A percentile compares a stretch with the other conserved stretches of the same genome.
These are phyloP conservation scores for Microsporum canis DNA, from an alignment of 2,329 filamentous ascomycete species.

Conservation along the genomic window DNA sequence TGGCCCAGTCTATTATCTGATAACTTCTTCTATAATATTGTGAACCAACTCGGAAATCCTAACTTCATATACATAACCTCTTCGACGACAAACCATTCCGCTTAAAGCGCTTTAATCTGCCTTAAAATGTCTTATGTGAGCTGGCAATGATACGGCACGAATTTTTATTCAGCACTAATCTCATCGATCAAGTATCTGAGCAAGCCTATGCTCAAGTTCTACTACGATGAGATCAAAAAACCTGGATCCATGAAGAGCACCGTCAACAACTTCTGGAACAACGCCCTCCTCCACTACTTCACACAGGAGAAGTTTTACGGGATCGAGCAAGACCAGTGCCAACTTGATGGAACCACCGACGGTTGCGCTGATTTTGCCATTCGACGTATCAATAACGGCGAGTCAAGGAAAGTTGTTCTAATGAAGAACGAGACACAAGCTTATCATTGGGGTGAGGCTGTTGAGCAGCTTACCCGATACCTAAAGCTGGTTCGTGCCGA, in stretches of 20 bases:
- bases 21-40: too few relatives aligned
- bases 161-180: too few relatives aligned
- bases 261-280: slow-evolving; percentile 8
- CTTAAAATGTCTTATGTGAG: too few relatives aligned
- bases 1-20: too few relatives aligned
- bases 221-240: slow-evolving; percentile 8
- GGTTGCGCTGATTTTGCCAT: slow-evolving; percentile 1
- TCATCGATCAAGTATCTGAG: slow-evolving; percentile 2
- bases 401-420: slow-evolving; percentile 5
- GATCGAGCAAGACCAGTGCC: slow-evolving; percentile 5
- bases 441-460: neutral
- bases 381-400: slow-evolving; percentile 3
- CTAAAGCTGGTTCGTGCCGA: slow-evolving; percentile 4
- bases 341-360: neutral
- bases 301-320: slow-evolving; percentile 7
- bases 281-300: slow-evolving; percentile 6
- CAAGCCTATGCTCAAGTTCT: slow-evolving; percentile 4
- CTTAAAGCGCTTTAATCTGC: too few relatives aligned
- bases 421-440: slow-evolving; percentile 1
- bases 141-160: too few relatives aligned
- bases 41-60: too few relatives aligned
- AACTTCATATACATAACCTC: too few relatives aligned
- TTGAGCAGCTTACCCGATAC: slow-evolving; percentile 3
- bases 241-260: neutral
- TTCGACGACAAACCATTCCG: too few relatives aligned